phyloP scores from a whole-genome alignment of 1,284 basidiomycete species.

The Apiotrichum akiyoshidainum region DNA sequence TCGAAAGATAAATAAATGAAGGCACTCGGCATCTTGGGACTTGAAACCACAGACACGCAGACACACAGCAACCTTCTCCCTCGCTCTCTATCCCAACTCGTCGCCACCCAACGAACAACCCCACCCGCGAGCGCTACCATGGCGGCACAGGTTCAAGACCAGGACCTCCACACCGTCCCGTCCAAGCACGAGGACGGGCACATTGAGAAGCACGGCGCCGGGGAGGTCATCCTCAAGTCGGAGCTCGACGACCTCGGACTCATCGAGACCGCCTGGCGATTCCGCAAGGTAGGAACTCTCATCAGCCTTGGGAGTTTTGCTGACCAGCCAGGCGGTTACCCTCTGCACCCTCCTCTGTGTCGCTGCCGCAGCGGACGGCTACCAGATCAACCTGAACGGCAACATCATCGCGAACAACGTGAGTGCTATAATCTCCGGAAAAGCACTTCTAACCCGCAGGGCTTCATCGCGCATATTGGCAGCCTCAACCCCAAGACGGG shows the following conservation, averaged over 20 bases:
- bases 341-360: constrained; percentile 13
- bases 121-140: too few relatives aligned
- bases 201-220: not conserved
- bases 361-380: constrained; percentile 21
- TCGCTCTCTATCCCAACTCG: too few relatives aligned
- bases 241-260: constrained; percentile 8
- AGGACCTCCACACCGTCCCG: not conserved
- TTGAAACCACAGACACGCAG: too few relatives aligned
- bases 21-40: too few relatives aligned
- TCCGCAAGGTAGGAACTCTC: constrained; percentile 5
- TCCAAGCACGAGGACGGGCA: not conserved
- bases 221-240: constrained; percentile 9
- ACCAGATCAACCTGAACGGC: constrained; percentile 13
- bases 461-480: constrained; percentile 12
- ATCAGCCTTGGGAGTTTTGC: not conserved
- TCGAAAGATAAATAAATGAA: too few relatives aligned
- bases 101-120: too few relatives aligned
- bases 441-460: not conserved
- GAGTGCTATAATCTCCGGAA: too few relatives aligned
- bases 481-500: not conserved
- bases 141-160: too few relatives aligned
- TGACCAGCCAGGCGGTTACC: not conserved
- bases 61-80: too few relatives aligned
- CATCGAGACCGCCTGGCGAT: constrained; percentile 1
- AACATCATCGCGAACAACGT: constrained; percentile 23